Conservation (phyloP, 129 eudicot genomes). For the Chrysanthemum seticuspe region DNA sequence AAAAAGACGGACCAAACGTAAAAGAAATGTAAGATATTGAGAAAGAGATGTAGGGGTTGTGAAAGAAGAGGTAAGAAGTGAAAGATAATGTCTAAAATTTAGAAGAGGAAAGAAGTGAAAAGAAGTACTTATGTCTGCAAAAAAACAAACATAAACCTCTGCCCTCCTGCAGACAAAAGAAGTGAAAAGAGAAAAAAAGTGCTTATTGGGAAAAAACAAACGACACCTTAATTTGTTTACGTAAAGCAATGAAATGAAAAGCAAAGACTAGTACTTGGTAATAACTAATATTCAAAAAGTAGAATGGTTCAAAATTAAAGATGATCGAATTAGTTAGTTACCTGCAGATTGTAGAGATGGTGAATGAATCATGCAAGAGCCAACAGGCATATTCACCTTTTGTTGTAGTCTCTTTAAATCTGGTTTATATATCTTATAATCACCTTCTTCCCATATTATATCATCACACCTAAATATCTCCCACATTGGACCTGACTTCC, state of each 20-base stretch:
- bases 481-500: constrained; percentile 63
- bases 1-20: too few species aligned
- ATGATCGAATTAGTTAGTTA: neutral
- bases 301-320: neutral
- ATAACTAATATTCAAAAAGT: neutral
- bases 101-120: too few species aligned
- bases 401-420: constrained; percentile 46
- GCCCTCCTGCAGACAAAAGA: too few species aligned
- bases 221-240: constrained; percentile 4
- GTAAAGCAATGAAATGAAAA: constrained; percentile 14
- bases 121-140: too few species aligned
- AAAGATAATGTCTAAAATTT: too few species aligned
- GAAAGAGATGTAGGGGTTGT: too few species aligned
- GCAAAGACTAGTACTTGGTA: neutral
- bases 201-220: too few species aligned
- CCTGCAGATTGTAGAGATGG: constrained; percentile 24
- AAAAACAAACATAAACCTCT: too few species aligned
- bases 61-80: too few species aligned
- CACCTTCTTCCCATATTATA: constrained; percentile 52
- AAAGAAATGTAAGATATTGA: too few species aligned
- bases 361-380: constrained; percentile 57
- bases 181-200: too few species aligned
- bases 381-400: constrained; percentile 66
- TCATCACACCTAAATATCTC: constrained; percentile 86
- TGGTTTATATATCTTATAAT: constrained; percentile 58